Percentiles rank a stretch among this genome's conserved stretches.
phyloP scores from a whole-genome alignment of 2,329 filamentous ascomycete species.

The Alternaria dauci region DNA sequence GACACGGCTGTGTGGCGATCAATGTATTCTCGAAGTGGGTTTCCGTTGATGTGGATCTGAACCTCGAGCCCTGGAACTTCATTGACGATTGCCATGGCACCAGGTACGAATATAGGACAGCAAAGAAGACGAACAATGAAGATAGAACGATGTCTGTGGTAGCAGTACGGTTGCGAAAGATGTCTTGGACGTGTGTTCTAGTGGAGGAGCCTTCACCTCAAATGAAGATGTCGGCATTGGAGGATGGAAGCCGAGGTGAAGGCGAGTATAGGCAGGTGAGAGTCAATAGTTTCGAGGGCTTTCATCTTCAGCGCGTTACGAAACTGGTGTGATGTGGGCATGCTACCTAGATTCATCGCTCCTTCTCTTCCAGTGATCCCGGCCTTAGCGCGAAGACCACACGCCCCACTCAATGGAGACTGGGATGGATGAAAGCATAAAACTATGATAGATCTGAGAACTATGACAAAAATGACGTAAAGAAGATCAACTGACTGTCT shows the following conservation, averaged over 20 bases:
- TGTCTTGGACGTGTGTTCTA: background rate
- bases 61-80: constrained; percentile 23
- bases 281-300: background rate
- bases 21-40: constrained; percentile 31
- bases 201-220: background rate
- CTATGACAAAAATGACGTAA: background rate
- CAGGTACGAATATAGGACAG: background rate
- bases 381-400: background rate
- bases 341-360: background rate
- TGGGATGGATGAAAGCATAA: background rate
- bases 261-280: background rate
- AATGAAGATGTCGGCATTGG: background rate
- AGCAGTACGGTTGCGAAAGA: background rate
- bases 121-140: background rate
- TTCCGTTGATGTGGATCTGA: constrained; percentile 29
- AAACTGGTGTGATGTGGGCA: background rate
- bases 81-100: constrained; percentile 23
- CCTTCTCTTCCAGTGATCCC: background rate
- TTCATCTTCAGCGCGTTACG: background rate
- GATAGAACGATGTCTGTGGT: background rate
- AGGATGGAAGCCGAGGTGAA: constrained; percentile 7
- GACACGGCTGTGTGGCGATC: constrained; percentile 20
- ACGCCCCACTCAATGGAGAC: background rate
- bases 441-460: background rate
- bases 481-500: background rate